Percentiles rank a stretch among this genome's conserved stretches.
Evolutionary conservation across 306 rosid species (phyloP).

Genomic region (Begonia masoniana): DNA sequence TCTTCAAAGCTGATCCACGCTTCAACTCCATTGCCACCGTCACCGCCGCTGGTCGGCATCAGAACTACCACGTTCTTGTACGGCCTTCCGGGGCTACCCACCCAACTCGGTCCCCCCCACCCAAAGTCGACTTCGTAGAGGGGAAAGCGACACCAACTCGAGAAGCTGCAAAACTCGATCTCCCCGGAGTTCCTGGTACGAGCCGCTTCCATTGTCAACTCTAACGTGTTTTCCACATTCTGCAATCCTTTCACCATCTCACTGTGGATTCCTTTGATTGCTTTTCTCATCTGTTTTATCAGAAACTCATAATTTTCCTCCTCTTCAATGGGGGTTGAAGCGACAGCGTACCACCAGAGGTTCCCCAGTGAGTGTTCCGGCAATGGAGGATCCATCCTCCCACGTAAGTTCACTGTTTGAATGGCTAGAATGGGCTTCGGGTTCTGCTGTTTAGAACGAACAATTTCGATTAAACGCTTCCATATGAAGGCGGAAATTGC

Average conservation of each 20-base stretch:
- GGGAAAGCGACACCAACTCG: constrained; percentile 15
- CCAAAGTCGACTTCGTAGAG: constrained; percentile 26
- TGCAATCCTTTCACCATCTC: not conserved
- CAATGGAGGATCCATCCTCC: too few relatives aligned
- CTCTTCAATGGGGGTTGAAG: not conserved
- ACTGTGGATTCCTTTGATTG: not conserved
- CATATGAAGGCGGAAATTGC: constrained; percentile 33
- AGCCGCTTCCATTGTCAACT: not conserved
- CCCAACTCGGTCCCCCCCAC: constrained; percentile 32
- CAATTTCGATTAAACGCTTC: not conserved
- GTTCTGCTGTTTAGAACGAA: not conserved
- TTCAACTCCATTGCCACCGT: constrained; percentile 15
- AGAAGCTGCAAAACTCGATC: constrained; percentile 9
- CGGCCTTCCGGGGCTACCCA: constrained; percentile 3
- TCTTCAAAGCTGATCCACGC: constrained; percentile 19
- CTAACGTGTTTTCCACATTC: not conserved
- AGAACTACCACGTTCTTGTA: constrained; percentile 9
- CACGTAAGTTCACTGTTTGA: too few relatives aligned
- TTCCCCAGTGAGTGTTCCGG: constrained; percentile 18
- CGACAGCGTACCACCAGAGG: constrained; percentile 7
- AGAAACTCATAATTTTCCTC: constrained; percentile 1
- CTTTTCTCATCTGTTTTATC: not conserved
- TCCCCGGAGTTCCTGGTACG: constrained; percentile 4
- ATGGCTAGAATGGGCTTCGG: constrained; percentile 1
- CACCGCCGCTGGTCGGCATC: constrained; percentile 2